Conservation (phyloP, 768 basidiomycete genomes). For the Chiua virens region DNA sequence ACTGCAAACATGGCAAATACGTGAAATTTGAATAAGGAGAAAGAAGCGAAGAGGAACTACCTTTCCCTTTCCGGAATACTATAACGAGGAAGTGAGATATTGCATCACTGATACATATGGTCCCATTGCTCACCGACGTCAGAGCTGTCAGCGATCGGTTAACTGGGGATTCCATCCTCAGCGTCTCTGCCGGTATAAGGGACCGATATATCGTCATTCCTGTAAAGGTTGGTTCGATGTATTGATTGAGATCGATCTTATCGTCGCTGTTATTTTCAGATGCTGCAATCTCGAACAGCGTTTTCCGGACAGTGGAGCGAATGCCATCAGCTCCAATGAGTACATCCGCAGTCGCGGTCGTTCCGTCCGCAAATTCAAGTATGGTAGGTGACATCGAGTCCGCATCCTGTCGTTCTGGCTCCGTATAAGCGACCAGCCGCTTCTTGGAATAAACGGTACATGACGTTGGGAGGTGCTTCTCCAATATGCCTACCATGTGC, state of each 20-base stretch:
- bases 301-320: conserved; percentile 26
- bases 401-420: conserved; percentile 15
- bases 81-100: too few species aligned
- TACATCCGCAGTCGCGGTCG: conserved; percentile 35
- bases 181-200: conserved; percentile 34
- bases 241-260: conserved; percentile 5
- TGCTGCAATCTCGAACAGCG: conserved; percentile 18
- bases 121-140: too few species aligned
- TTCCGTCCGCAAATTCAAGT: conserved; percentile 17
- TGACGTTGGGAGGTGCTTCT: conserved; percentile 17
- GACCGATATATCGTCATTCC: conserved; percentile 42
- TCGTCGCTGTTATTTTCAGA: background rate
- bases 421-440: conserved; percentile 17
- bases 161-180: conserved; percentile 27
- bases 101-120: too few species aligned
- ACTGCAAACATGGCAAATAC: conserved; percentile 23
- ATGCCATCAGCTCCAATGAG: conserved; percentile 50
- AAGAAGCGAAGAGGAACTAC: too few species aligned
- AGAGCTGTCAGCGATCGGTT: conserved; percentile 17
- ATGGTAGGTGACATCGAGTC: conserved; percentile 22
- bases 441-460: conserved; percentile 20
- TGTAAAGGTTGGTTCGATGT: conserved; percentile 37
- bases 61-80: too few species aligned
- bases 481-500: conserved; percentile 17
- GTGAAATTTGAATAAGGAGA: background rate